A percentile compares a stretch with the other conserved stretches of the same genome.
Evolutionary conservation across 2,329 filamentous ascomycete genomes (phyloP).

Genomic region (Drechslerella dactyloides): DNA sequence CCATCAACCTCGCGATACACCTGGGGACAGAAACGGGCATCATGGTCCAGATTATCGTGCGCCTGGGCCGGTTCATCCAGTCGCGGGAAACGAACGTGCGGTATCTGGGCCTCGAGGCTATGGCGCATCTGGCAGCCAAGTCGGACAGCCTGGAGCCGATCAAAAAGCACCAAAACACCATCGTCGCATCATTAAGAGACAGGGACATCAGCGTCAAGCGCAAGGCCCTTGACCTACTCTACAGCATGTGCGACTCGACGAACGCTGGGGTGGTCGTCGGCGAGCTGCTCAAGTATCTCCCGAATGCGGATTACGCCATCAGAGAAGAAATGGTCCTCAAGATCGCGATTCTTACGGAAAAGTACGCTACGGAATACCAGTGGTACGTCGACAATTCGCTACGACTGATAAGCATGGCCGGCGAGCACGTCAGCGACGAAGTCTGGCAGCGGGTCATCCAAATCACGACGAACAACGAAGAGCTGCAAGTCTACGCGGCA

Average conservation of each 20-base stretch:
- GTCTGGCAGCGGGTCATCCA: constrained; percentile 99
- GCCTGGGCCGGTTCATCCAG: constrained; percentile 92
- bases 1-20: constrained; percentile 97
- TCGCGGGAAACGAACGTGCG: constrained; percentile 96
- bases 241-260: constrained; percentile 99
- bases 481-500: constrained; percentile 93
- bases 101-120: constrained; percentile 92
- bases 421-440: constrained; percentile 97
- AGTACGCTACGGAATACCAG: constrained; percentile 96
- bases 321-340: constrained; percentile 99
- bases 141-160: constrained; percentile 95
- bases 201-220: constrained; percentile 95
- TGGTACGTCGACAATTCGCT: constrained; percentile 99
- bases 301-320: constrained; percentile 96
- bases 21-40: constrained; percentile 91
- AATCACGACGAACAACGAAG: constrained; percentile 98
- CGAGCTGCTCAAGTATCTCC: constrained; percentile 90
- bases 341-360: constrained; percentile 96
- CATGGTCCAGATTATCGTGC: constrained; percentile 93
- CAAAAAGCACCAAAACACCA: constrained; percentile 96
- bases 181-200: constrained; percentile 90
- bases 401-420: constrained; percentile 91
- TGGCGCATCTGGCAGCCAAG: constrained; percentile 95
- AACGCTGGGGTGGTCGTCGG: constrained; percentile 93
- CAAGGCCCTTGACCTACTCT: constrained; percentile 92